Base-by-base conservation (phyloP, 2,329 filamentous ascomycete genomes). In the Talaromyces islandicus region DNA sequence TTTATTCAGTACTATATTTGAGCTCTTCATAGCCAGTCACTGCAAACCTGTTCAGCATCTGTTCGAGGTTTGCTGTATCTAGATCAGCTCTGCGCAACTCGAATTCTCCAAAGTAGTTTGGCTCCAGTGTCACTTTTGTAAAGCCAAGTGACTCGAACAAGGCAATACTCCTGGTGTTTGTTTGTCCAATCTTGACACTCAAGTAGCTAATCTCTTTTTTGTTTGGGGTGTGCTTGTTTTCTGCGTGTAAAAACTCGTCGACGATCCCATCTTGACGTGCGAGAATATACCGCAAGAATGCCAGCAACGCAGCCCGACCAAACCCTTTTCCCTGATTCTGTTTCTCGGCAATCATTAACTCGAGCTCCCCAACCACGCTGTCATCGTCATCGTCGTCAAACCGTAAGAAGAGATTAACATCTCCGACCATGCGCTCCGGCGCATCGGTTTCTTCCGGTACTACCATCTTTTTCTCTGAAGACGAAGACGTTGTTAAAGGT, bases 331-430 rank as follows among this genome's bases (percentile, higher is more conserved):
- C 79, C 25, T 87, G 85, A 30, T 85, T 76, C 0, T 72, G 69
- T 4, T 75, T 75, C 1, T 78, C 76, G 0, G 91, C 91, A 63
- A 96, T 87, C 92, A 96, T 96, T 64, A 96, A 83, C 73, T 96
- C 91, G 7, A 96, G 75, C 70, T 96, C 92, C 25, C 89, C 92
- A 3, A 88, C 73, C 0, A 70, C 69, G 0, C 70, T 69, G 0
- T 73, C 78, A 0, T 79, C 78, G 0, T 83, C 81, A 0, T 80
- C 81, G 11, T 88, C 82, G 54, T 80, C 80, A 0, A 81, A 71
- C 38, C 84, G 85, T 0, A 97, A 77, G 70, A 97, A 97, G 38
- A 97, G 80, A 69, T 92, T 92, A 54, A 92, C 83, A 68, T 92
- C 90, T 0, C 90, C 90, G 7, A 90, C 70, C 86, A 91, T 90